phyloP scores from a whole-genome alignment of 2,329 filamentous ascomycete species.

The Alternaria novae-zelandiae region DNA sequence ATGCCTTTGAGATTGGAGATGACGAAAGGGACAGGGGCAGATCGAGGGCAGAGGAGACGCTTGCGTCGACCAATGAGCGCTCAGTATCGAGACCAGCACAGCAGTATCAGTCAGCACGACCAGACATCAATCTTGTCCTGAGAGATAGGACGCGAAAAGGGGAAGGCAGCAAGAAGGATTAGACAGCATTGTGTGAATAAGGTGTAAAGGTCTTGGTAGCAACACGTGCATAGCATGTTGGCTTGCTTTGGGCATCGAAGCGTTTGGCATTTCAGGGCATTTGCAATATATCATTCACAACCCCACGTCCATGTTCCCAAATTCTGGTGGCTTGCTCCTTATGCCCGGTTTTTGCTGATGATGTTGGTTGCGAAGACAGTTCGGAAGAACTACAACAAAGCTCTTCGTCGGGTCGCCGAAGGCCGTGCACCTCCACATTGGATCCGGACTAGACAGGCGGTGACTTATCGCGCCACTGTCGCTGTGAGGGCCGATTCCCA shows the following conservation, averaged over 20 bases:
- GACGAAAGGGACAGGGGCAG: conserved; percentile 40
- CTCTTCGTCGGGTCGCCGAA: conserved; percentile 3
- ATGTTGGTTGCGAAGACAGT: neutral
- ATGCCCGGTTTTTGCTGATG: neutral
- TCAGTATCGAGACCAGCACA: conserved; percentile 15
- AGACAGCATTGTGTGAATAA: conserved; percentile 5
- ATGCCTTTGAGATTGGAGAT: conserved; percentile 57
- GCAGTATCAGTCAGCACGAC: conserved; percentile 42
- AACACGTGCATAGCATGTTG: conserved; percentile 6
- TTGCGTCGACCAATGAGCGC: conserved; percentile 23
- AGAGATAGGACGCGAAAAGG: conserved; percentile 37
- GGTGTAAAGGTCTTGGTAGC: conserved; percentile 12
- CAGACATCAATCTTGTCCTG: conserved; percentile 38
- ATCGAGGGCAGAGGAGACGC: conserved; percentile 19
- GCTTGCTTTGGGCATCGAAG: conserved; percentile 10
- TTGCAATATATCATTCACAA: conserved; percentile 7
- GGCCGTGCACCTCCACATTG: conserved; percentile 7
- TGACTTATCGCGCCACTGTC: neutral
- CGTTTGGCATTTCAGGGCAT: conserved; percentile 18
- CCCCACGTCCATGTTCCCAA: neutral
- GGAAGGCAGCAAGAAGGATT: conserved; percentile 39
- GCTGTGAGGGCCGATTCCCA: neutral
- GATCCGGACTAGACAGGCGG: neutral
- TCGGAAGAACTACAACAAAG: neutral
- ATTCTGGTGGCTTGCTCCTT: neutral